Base-by-base conservation (phyloP, 2,329 filamentous ascomycete genomes). In the Penicillium sp. region DNA sequence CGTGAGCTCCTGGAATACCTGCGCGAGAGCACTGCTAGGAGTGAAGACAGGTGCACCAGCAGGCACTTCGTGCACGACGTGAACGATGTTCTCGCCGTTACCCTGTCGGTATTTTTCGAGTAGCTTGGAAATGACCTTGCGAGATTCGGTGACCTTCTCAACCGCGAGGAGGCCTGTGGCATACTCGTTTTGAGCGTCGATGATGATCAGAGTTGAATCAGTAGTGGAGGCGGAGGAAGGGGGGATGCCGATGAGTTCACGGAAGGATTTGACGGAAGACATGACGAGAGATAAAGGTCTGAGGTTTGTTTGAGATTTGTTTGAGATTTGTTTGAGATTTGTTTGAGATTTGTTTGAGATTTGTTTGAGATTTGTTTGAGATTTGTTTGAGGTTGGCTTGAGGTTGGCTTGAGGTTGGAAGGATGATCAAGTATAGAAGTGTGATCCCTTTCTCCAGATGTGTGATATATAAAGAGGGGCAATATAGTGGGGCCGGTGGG, bases 121-220 rank as follows among this genome's bases (percentile, higher is more conserved):
- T 0, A 90, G 76, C 0, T 73, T 66, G 0, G 79, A 75, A 57
- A 89, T 89, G 13, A 77, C 82, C 33, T 80, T 79, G 60, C 86
- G 81, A 6, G 83, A 84, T 4, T 76, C 60, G 0, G 76, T 66
- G 1, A 86, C 79, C 59, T 87, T 80, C 41, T 78, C 74, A 35
- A 86, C 82, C 23, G 81, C 78, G 0, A 89, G 79, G 5, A 79
- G 75, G 47, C 87, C 87, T 2, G 59, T 42, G 44, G 63, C 73
- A 61, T 87, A 89, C 73, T 90, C 87, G 68, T 89, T 89, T 67
- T 90, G 87, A 1, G 87, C 87, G 68, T 89, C 86, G 67, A 89
- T 86, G 72, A 89, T 88, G 65, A 89, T 73, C 44, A 89, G 79
- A 2, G 82, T 81, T 61, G 82, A 85, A 73, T 89, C 85, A 43